Base-by-base conservation (phyloP, 139 green algal genomes). In the Nannochloris sp. region DNA sequence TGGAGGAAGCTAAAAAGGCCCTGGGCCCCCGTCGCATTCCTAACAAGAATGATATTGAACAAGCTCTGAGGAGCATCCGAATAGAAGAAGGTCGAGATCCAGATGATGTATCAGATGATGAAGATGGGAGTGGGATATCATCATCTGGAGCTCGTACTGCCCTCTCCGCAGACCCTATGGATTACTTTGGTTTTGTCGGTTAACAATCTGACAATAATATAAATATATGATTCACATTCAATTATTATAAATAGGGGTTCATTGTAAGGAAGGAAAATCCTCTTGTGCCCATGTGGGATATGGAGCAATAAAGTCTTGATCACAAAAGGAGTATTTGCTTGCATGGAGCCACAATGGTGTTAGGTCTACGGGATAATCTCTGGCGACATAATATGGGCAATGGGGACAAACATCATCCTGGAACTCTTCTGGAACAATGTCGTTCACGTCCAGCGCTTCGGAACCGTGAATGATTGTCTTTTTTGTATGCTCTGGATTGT, bases 331-430 rank as follows among this genome's bases (percentile, higher is more conserved):
- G 60, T 89, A 95, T n/a, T 24, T 48, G 2, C 62, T 34, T 8
- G 85, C 83, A 53, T 92, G 85, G 59, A 94, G 73, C 84, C 79
- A 94, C 4, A 88, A 58, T 18, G 71, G 64, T 10, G 61, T 56
- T 18, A 84, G 53, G 43, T 83, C 74, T 18, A 70, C 18, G 4
- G 75, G 71, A 25, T 76, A 84, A 37, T 71, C 68, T 31, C 44
- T 56, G 0, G 67, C 67, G 3, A 60, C 53, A 18, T 73, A 60
- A 27, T 56, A 66, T 4, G 78, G 78, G 67, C 75, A 85, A 61
- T 83, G 64, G 7, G 57, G 34, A 56, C 75, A 82, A 16, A 51
- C 19, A 11, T 31, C 5, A 18, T 73, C 71, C 4, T 27, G 18
- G 15, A 61, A 27, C 11, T 60, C 61, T 4, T 50, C 12, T 11